A percentile compares a stretch with the other conserved stretches of the same genome.
phyloP scores from a whole-genome alignment of 192 early-diverging fungal species.

The Glomus cerebriforme region DNA sequence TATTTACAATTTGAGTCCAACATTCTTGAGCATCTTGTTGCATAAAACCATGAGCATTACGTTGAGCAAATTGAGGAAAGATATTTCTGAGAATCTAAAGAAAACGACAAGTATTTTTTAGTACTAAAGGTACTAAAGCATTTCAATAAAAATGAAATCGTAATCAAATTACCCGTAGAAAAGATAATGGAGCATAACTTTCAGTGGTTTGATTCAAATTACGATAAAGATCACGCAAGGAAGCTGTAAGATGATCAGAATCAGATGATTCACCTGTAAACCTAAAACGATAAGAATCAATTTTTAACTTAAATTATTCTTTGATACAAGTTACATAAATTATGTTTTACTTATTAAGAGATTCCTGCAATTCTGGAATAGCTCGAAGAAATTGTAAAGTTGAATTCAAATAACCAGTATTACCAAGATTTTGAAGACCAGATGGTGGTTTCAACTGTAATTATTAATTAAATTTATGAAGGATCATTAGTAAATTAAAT shows the following conservation, averaged over 20 bases:
- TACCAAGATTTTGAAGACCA: slow-evolving; percentile 89
- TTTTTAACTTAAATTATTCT: no score
- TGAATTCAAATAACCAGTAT: slow-evolving; percentile 91
- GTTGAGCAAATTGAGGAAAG: slow-evolving; percentile 88
- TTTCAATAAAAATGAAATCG: neutral
- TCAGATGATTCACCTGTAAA: slow-evolving; percentile 49
- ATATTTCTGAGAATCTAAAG: slow-evolving; percentile 64
- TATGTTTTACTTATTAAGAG: slow-evolving; percentile 53
- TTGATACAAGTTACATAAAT: no score
- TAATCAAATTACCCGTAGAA: slow-evolving; percentile 59
- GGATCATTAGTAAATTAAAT: no score
- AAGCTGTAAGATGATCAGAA: slow-evolving; percentile 58
- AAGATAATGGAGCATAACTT: slow-evolving; percentile 75
- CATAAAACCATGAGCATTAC: slow-evolving; percentile 68
- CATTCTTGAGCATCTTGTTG: slow-evolving; percentile 99
- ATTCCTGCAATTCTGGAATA: slow-evolving; percentile 76
- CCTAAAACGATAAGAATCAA: slow-evolving; percentile 42
- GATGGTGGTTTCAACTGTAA: slow-evolving; percentile 82
- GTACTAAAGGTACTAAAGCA: neutral
- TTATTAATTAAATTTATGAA: no score
- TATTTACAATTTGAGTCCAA: slow-evolving; percentile 87
- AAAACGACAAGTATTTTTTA: neutral
- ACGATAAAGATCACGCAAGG: slow-evolving; percentile 73
- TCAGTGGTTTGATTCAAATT: slow-evolving; percentile 71
- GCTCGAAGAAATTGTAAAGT: slow-evolving; percentile 91